Evolutionary conservation across 2,329 filamentous ascomycete species (phyloP).

Genomic region (Epicoccum nigrum): DNA sequence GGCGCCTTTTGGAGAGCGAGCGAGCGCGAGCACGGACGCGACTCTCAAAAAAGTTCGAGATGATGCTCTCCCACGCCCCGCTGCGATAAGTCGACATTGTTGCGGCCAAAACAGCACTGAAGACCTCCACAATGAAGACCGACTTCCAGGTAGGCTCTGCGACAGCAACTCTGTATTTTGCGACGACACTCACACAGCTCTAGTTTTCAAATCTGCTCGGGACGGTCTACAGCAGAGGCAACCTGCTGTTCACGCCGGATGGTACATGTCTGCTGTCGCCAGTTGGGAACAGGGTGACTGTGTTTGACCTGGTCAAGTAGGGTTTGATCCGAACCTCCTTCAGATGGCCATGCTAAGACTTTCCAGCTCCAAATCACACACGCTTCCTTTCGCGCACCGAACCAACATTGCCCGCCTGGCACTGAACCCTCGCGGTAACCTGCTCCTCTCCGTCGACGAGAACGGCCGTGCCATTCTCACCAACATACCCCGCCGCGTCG

Average conservation of each 20-base stretch:
- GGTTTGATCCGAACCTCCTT: conserved; percentile 28
- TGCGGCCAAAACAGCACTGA: background rate
- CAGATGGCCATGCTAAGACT: conserved; percentile 6
- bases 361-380: conserved; percentile 81
- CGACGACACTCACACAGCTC: conserved; percentile 31
- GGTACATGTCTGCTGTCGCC: conserved; percentile 94
- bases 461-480: conserved; percentile 93
- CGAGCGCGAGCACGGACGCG: conserved; percentile 30
- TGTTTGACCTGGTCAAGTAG: conserved; percentile 96
- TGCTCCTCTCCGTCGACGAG: conserved; percentile 91
- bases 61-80: conserved; percentile 27
- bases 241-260: conserved; percentile 94
- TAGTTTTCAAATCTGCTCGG: conserved; percentile 98
- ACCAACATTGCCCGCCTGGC: conserved; percentile 90
- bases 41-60: conserved; percentile 46
- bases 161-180: conserved; percentile 28
- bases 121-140: conserved; percentile 79
- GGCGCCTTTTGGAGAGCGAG: conserved; percentile 28
- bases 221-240: conserved; percentile 98
- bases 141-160: conserved; percentile 80
- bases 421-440: conserved; percentile 86
- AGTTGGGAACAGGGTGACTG: conserved; percentile 92
- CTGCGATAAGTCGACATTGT: conserved; percentile 25
- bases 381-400: conserved; percentile 87
- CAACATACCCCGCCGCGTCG: conserved; percentile 82